These are phyloP conservation scores for Cryphonectria carpinicola DNA, from an alignment of 2,329 filamentous ascomycete species.

Conservation along the genomic window DNA sequence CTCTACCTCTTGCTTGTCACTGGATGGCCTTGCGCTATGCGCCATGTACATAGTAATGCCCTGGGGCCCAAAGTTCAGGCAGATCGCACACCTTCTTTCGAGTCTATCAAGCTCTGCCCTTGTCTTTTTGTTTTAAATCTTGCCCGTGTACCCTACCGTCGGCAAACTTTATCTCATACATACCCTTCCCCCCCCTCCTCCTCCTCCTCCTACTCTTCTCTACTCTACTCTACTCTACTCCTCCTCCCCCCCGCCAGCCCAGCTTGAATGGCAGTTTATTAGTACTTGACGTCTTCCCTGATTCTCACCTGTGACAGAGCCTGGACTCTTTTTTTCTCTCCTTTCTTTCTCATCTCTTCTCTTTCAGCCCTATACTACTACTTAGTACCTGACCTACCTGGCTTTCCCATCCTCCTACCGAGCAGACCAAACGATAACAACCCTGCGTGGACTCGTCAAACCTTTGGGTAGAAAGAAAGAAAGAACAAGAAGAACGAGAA, in stretches of 20 bases:
- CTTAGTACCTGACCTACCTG: not conserved
- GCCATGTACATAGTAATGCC: not conserved
- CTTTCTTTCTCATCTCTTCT: not conserved
- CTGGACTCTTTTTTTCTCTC: not conserved
- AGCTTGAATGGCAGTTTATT: constrained; percentile 28
- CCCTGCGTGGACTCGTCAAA: not conserved
- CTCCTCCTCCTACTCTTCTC: not conserved
- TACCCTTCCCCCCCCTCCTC: constrained; percentile 9
- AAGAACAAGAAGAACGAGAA: not conserved
- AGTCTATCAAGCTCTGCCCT: constrained; percentile 26
- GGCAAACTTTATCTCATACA: constrained; percentile 22
- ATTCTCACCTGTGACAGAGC: not conserved
- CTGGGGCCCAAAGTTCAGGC: constrained; percentile 22
- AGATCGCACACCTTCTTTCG: constrained; percentile 24
- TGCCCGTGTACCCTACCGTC: constrained; percentile 23
- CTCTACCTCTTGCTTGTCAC: not conserved
- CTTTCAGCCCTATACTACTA: not conserved
- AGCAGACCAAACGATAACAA: not conserved
- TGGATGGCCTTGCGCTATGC: constrained; percentile 13
- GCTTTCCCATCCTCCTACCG: not conserved
- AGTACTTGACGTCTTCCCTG: constrained; percentile 20
- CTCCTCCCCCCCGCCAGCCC: constrained; percentile 3
- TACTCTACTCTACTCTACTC: constrained; percentile 2
- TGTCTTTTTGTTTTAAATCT: constrained; percentile 28
- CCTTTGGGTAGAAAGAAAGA: not conserved